phyloP scores from a whole-genome alignment of 1,139 yeast genomes.

The Insectozyma bohioensis region DNA sequence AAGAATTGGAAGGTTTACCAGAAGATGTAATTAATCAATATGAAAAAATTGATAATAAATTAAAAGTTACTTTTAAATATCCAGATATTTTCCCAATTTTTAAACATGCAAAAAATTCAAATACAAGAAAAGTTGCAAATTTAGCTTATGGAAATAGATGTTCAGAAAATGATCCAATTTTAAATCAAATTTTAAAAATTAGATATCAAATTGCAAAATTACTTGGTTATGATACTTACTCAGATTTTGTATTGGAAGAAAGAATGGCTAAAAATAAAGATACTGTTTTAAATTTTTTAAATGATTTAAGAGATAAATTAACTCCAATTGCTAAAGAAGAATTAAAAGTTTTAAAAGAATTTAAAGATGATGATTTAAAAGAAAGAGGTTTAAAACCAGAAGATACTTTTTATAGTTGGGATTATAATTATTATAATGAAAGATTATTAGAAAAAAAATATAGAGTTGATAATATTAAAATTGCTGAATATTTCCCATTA shows the following conservation, averaged over 20 bases:
- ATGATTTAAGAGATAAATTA: slow-evolving; percentile 59
- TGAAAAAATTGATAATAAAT: slow-evolving; percentile 45
- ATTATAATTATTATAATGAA: slow-evolving; percentile 63
- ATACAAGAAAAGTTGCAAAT: slow-evolving; percentile 66
- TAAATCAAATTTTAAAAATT: slow-evolving; percentile 57
- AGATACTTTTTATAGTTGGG: slow-evolving; percentile 67
- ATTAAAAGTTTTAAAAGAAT: slow-evolving; percentile 41
- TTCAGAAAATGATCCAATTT: slow-evolving; percentile 58
- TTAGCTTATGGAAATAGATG: slow-evolving; percentile 67
- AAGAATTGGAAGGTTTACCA: slow-evolving; percentile 76
- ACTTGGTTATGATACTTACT: slow-evolving; percentile 65
- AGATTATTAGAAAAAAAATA: slow-evolving; percentile 64
- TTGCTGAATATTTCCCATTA: slow-evolving; percentile 78
- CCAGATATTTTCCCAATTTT: slow-evolving; percentile 79
- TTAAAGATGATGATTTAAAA: slow-evolving; percentile 55
- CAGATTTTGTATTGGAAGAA: slow-evolving; percentile 69
- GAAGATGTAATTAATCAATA: slow-evolving; percentile 58
- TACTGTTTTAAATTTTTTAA: slow-evolving; percentile 58
- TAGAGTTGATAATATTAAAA: slow-evolving; percentile 68
- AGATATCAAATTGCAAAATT: slow-evolving; percentile 62
- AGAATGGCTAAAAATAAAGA: slow-evolving; percentile 74
- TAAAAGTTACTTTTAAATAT: slow-evolving; percentile 74
- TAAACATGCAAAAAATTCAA: slow-evolving; percentile 61
- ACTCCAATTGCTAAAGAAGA: slow-evolving; percentile 61
- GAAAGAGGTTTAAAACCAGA: slow-evolving; percentile 41